phyloP scores from a whole-genome alignment of 139 green algal species.

The Astrephomene gubernaculifera region DNA sequence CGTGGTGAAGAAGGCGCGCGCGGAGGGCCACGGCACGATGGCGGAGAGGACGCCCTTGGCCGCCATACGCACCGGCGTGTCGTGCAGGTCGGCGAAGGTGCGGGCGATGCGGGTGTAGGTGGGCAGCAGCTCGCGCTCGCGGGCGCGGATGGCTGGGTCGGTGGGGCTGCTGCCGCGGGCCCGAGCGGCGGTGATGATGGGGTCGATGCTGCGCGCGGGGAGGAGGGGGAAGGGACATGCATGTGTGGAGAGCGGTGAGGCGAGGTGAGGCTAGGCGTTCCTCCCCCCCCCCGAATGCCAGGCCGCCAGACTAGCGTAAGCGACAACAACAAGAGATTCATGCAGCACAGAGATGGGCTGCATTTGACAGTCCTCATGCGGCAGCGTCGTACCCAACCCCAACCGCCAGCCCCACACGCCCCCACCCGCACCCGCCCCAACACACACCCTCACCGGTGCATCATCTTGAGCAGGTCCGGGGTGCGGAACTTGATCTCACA shows the following conservation, averaged over 20 bases:
- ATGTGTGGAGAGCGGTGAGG: background rate
- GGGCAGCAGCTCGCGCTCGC: constrained; percentile 85
- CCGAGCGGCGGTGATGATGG: constrained; percentile 69
- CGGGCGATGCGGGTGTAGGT: constrained; percentile 86
- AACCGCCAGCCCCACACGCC: background rate
- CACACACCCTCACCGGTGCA: constrained; percentile 87
- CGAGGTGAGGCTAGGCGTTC: background rate
- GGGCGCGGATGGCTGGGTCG: constrained; percentile 65
- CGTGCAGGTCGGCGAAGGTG: constrained; percentile 98
- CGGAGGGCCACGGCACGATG: constrained; percentile 49
- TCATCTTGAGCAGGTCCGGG: constrained; percentile 84
- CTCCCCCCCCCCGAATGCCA: too few relatives aligned
- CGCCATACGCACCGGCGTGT: constrained; percentile 94
- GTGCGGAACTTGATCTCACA: constrained; percentile 99
- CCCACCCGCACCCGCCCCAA: background rate
- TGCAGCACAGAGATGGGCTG: too few relatives aligned
- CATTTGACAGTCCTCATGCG: too few relatives aligned
- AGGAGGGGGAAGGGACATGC: background rate
- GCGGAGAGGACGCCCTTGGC: constrained; percentile 67
- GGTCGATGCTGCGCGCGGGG: constrained; percentile 72
- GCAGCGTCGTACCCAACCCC: too few relatives aligned
- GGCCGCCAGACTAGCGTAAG: too few relatives aligned
- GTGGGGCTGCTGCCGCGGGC: constrained; percentile 32
- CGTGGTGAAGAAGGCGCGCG: constrained; percentile 86
- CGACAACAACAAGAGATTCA: too few relatives aligned